phyloP scores from a whole-genome alignment of 306 rosid species.

The Inga leiocalycina region DNA sequence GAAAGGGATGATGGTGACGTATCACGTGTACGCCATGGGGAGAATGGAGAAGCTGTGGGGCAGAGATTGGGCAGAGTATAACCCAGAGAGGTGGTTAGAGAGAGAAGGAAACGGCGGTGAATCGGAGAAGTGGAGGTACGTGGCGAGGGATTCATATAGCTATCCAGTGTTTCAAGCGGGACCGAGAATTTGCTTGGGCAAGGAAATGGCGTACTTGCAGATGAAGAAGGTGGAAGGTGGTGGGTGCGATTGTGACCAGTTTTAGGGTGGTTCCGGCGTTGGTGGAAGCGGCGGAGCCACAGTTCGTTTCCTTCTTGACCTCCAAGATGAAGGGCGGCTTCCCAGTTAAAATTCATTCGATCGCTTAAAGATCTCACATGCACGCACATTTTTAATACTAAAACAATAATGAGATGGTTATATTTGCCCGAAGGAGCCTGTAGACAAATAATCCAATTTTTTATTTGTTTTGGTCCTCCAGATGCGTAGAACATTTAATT shows the following conservation, averaged over 20 bases:
- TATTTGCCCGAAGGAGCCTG: background rate
- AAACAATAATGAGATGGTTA: background rate
- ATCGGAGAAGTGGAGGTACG: constrained; percentile 47
- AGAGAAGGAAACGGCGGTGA: background rate
- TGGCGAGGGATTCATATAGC: constrained; percentile 49
- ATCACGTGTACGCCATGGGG: constrained; percentile 58
- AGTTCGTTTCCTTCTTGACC: constrained; percentile 44
- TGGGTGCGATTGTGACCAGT: constrained; percentile 46
- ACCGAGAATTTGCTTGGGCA: constrained; percentile 74
- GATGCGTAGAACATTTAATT: too few relatives aligned
- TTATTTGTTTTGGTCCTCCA: background rate
- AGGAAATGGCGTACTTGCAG: constrained; percentile 86
- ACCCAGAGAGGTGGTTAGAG: background rate
- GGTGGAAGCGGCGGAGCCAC: constrained; percentile 40
- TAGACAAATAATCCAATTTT: background rate
- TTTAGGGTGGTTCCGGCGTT: constrained; percentile 55
- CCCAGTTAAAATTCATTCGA: constrained; percentile 42
- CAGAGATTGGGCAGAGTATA: background rate
- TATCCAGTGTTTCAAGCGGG: constrained; percentile 87
- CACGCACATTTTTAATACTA: background rate
- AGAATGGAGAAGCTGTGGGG: constrained; percentile 40
- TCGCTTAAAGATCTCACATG: background rate
- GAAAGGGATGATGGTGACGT: constrained; percentile 48
- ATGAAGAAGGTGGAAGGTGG: constrained; percentile 60
- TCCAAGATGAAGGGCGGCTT: constrained; percentile 66